Percentiles rank a stretch among this genome's conserved stretches.
phyloP scores from a whole-genome alignment of 495 filamentous ascomycete genomes.

The Aspergillus haitiensis region DNA sequence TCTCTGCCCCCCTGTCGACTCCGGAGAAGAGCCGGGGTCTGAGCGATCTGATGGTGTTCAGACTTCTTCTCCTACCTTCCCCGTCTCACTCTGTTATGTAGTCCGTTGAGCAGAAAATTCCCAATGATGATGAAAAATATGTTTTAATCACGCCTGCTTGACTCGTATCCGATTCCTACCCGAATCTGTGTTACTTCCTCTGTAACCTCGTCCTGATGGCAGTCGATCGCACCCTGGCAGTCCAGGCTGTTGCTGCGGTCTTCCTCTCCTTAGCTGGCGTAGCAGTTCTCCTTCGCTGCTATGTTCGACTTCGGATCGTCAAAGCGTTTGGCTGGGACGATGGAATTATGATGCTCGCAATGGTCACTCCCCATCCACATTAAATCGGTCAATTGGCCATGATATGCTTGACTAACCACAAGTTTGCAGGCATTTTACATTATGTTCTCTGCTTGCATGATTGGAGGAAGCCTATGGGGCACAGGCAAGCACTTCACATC shows the following conservation, averaged over 20 bases:
- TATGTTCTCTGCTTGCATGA: constrained; percentile 23
- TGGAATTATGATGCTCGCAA: neutral
- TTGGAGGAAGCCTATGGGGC: constrained; percentile 17
- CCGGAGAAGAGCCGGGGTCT: no score
- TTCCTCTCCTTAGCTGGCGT: neutral
- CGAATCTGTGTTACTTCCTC: neutral
- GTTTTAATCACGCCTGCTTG: no score
- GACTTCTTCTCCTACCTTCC: no score
- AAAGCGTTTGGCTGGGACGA: neutral
- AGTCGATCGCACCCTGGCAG: neutral
- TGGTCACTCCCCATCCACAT: neutral
- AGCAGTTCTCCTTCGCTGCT: neutral
- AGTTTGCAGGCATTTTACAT: constrained; percentile 14
- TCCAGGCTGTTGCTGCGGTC: neutral
- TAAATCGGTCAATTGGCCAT: neutral
- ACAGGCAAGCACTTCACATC: constrained; percentile 18
- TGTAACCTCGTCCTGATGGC: neutral
- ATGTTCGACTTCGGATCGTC: neutral
- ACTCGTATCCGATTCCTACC: no score
- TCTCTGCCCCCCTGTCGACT: no score
- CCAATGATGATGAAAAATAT: no score
- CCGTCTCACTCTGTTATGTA: no score
- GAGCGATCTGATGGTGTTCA: no score
- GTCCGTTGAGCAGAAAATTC: no score
- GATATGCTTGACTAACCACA: no score